Conservation (phyloP, 73 alveolate species). For the Paraurostyla sp. region DNA sequence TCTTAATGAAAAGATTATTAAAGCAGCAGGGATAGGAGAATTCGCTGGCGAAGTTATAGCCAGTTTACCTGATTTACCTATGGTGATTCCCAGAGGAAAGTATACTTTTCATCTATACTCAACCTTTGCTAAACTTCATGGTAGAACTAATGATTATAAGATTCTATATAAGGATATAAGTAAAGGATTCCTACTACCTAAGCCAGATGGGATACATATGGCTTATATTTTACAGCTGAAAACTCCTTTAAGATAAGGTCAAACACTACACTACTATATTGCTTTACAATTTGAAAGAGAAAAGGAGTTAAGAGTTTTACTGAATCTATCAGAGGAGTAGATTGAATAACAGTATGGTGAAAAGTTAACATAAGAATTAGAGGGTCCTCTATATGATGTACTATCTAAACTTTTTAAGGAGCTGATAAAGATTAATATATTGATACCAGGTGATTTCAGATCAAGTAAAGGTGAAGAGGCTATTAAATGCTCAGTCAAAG, state of each 20-base stretch:
- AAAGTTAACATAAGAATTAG: slow-evolving; percentile 67
- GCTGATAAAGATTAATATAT: slow-evolving; percentile 78
- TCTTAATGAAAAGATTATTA: slow-evolving; percentile 81
- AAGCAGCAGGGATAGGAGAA: slow-evolving; percentile 89
- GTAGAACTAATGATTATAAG: slow-evolving; percentile 90
- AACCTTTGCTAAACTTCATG: slow-evolving; percentile 90
- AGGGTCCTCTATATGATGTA: slow-evolving; percentile 92
- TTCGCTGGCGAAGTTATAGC: slow-evolving; percentile 89
- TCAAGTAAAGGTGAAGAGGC: slow-evolving; percentile 73
- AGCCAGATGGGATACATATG: slow-evolving; percentile 91
- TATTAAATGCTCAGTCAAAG: slow-evolving; percentile 92
- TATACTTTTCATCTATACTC: slow-evolving; percentile 85
- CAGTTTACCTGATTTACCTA: slow-evolving; percentile 85
- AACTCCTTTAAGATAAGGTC: slow-evolving; percentile 90
- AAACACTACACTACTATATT: slow-evolving; percentile 89
- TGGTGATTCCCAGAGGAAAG: slow-evolving; percentile 96
- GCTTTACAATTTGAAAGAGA: slow-evolving; percentile 86
- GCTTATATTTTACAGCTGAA: slow-evolving; percentile 82
- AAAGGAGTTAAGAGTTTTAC: slow-evolving; percentile 50
- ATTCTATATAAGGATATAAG: slow-evolving; percentile 87
- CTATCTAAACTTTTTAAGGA: slow-evolving; percentile 86
- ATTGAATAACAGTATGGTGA: slow-evolving; percentile 70
- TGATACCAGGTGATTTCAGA: slow-evolving; percentile 90
- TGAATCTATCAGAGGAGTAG: slow-evolving; percentile 77
- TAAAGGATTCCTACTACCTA: slow-evolving; percentile 91